phyloP scores from a whole-genome alignment of 192 early-diverging fungal species.

The Dimargaris xerosporica region DNA sequence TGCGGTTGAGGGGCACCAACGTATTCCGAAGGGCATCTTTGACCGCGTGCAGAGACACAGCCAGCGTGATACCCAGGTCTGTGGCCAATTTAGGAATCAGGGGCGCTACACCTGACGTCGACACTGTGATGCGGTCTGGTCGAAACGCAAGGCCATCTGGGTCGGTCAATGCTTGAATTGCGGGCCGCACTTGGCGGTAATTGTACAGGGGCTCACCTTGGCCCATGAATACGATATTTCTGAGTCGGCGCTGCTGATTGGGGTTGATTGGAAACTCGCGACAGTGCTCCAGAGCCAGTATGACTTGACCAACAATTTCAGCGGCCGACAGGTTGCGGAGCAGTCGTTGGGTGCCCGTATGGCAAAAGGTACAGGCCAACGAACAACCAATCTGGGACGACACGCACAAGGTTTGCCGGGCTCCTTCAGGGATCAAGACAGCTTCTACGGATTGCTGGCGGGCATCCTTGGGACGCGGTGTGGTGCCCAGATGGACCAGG shows the following conservation, averaged over 20 bases:
- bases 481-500: not conserved
- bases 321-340: constrained; percentile 52
- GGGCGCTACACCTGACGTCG: constrained; percentile 73
- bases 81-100: constrained; percentile 57
- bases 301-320: constrained; percentile 56
- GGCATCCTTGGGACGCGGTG: not conserved
- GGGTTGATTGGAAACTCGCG: constrained; percentile 40
- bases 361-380: constrained; percentile 74
- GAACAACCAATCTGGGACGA: constrained; percentile 78
- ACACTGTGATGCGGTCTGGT: constrained; percentile 66
- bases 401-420: constrained; percentile 56
- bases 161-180: constrained; percentile 40
- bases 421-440: constrained; percentile 58
- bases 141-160: constrained; percentile 39
- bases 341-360: constrained; percentile 79
- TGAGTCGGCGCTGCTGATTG: constrained; percentile 29
- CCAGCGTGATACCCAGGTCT: constrained; percentile 54
- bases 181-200: constrained; percentile 46
- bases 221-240: constrained; percentile 88
- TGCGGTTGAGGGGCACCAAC: constrained; percentile 77
- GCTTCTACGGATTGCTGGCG: constrained; percentile 44
- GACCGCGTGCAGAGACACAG: constrained; percentile 74
- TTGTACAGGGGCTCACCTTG: constrained; percentile 85
- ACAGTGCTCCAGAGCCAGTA: constrained; percentile 39
- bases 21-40: constrained; percentile 55